Evolutionary conservation across 78 protist species (phyloP), one percentile per base, ranked within the genome.

Genomic region (Cavenderia fasciculata): DNA sequence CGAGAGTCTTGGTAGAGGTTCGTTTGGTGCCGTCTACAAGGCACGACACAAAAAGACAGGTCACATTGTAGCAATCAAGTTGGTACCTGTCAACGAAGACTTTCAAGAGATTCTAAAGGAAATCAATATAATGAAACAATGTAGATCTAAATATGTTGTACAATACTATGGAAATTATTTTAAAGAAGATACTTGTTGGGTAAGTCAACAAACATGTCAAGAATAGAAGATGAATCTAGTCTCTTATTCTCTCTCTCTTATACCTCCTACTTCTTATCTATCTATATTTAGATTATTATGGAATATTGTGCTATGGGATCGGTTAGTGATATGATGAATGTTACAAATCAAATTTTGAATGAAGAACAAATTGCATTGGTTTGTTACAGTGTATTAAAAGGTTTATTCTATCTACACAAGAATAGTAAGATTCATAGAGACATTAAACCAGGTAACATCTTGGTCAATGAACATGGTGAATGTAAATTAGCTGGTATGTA

Each of bases 401-500:
- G 96, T 25, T 87, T 95, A 16, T 65, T 54, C 34, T 95, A 92
- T 74, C 56, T 95, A 25, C 96, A 95, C 59, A 59, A 74, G 46
- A 74, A 77, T 11, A 88, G 91, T 41, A 70, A 74, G 14, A 59
- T 92, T 21, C 96, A 95, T 65, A 36, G 96, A 19, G 96, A 95
- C 56, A 73, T 95, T n/a, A 92, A 95, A 51, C 94, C 95, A 49
- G 96, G 94, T 2, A 95, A 95, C 38, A 74, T 95, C n/a, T 71
- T 91, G 25, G 94, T 92, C 0, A 57, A 76, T 19, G 62, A 21
- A 11, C 47, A 54, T 0, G 95, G 94, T 7, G 96, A 92, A 41
- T 71, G 87, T 52, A 66, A 82, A 52, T 62, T 94, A 21, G 85
- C 94, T 19, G 69, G 69, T 61, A 61, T 16, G 6, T 2, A 16